Conservation (phyloP, 2,329 filamentous ascomycete genomes). For the Fusarium odoratissimum region DNA sequence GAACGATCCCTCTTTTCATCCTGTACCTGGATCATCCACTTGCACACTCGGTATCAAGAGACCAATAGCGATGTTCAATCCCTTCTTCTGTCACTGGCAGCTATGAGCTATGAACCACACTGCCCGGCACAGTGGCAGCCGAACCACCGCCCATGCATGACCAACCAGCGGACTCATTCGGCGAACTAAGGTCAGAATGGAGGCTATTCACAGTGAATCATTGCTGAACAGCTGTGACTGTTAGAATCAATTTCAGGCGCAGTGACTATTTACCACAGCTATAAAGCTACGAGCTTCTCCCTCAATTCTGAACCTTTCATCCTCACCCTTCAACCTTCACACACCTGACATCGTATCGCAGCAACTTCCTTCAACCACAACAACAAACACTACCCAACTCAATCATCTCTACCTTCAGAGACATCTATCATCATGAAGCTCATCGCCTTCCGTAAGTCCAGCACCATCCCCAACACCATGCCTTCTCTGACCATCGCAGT, state of each 20-base stretch:
- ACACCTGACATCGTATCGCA: background rate
- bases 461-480: background rate
- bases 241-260: fast-evolving
- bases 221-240: background rate
- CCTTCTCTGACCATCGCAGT: background rate
- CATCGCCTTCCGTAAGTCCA: background rate
- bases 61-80: fast-evolving
- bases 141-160: background rate
- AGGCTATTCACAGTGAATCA: background rate
- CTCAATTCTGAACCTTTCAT: fast-evolving
- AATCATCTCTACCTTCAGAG: background rate
- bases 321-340: background rate
- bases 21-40: fast-evolving
- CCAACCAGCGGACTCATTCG: background rate
- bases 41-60: fast-evolving
- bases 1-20: background rate
- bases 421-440: background rate
- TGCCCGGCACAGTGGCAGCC: background rate
- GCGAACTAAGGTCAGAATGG: fast-evolving
- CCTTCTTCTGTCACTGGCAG: background rate
- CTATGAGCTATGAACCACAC: background rate
- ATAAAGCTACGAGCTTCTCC: background rate
- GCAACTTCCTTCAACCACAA: background rate
- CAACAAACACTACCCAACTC: background rate
- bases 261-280: fast-evolving